phyloP scores from a whole-genome alignment of 495 filamentous ascomycete genomes.

The Thermothielavioides terrestris region DNA sequence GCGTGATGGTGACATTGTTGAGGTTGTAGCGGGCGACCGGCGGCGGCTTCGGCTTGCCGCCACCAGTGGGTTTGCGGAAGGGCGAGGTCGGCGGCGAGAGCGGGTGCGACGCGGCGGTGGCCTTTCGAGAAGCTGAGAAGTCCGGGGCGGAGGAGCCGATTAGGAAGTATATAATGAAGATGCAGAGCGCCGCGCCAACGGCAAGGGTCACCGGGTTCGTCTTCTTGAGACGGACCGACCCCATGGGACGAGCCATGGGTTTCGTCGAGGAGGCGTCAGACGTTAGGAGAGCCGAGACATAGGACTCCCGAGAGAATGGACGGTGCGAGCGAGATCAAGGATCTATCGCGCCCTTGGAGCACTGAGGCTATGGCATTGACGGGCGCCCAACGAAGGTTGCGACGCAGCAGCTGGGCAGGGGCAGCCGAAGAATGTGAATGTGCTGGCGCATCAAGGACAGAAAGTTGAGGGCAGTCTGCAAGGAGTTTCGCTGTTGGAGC shows the following conservation, averaged over 20 bases:
- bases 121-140: constrained; percentile 30
- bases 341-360: too few relatives aligned
- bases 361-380: neutral
- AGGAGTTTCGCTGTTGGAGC: constrained; percentile 1
- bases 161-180: constrained; percentile 48
- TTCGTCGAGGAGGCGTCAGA: constrained; percentile 12
- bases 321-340: too few relatives aligned
- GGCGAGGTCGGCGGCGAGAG: constrained; percentile 77
- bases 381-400: neutral
- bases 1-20: constrained; percentile 80
- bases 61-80: constrained; percentile 60
- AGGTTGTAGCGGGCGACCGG: constrained; percentile 93
- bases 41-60: constrained; percentile 55
- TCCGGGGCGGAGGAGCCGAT: constrained; percentile 37
- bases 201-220: constrained; percentile 44
- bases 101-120: constrained; percentile 58
- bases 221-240: constrained; percentile 48
- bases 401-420: neutral
- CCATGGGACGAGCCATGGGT: constrained; percentile 45
- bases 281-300: constrained; percentile 18
- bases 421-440: too few relatives aligned
- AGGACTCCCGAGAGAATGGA: constrained; percentile 10
- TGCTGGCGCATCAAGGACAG: too few relatives aligned
- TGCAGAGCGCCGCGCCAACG: constrained; percentile 41
- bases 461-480: too few relatives aligned